Evolutionary conservation across 306 rosid genomes (phyloP), one percentile per base, ranked within the genome.

Genomic region (Lathyrus sativus): DNA sequence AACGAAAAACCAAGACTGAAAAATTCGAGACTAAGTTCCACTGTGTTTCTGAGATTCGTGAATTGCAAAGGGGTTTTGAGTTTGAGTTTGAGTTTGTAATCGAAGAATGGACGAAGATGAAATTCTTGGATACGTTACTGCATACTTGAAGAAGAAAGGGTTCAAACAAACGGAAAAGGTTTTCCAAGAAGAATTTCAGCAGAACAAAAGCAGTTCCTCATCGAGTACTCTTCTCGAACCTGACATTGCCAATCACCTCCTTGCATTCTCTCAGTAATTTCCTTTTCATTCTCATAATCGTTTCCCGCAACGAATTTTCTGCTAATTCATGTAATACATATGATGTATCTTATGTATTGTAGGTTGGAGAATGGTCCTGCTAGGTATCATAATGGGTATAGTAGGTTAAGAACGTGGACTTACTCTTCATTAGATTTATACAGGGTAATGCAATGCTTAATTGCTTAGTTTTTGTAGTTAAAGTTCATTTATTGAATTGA

Each of bases 391-490:
- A 97, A 87, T 75, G 97, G 89, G 44, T 95, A 90, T 69, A 83
- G 95, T 85, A 87, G 78, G 75, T 80, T 95, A 18, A 84, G 97
- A 82, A 74, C 92, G 11, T 95, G 99, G 99, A 82, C 95, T 51
- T 81, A 84, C 56, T 80, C 76, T 78, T 90, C 99, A 8, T 74
- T 88, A 5, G 99, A 95, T 80, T 77, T 80, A 68, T 95, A 95
- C 85, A 90, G 80, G 95, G 99, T 90, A 74, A 51, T 46, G 35
- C 24, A 29, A 4, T 28, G 3, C 17, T 54, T 41, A 24, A 15
- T 67, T 64, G 3, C 18, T 54, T 45, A 17, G 2, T 22, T 26
- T 39, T 35, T 35, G 39, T 35, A 2, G 6, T 6, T 9, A 22
- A 67, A 39, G 33, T 71, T 46, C 39, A 15, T 64, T 61, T 74